Evolutionary conservation across 1,284 basidiomycete species (phyloP), one percentile per base, ranked within the genome.

Genomic region (Trametes polyzona): DNA sequence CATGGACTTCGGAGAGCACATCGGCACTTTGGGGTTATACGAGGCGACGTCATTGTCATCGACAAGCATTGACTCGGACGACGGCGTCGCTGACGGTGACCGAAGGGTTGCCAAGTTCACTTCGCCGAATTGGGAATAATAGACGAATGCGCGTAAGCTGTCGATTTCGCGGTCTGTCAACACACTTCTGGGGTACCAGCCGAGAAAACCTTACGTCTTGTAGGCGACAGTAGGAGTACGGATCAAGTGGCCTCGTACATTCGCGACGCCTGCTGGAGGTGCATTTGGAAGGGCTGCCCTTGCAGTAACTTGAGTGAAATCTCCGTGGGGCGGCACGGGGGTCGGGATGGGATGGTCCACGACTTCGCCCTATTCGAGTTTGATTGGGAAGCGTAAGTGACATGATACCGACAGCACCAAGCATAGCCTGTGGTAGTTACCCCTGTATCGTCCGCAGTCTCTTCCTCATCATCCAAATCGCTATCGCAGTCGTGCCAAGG

Each of bases 1-100:
- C 57, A 65, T 64, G 1, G 65, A 67, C 44, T 67, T 66, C 4
- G 63, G 61, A 0, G 65, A 66, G 27, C 63, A 61, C 3, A 40
- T 27, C 4, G 52, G 57, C 2, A 55, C 42, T 4, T 51, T 29
- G 19, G 39, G 19, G 1, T 39, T 35, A n/a, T 32, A 27, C 4
- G 21, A 29, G 8, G 11, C n/a, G 11, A 6, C 35, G 6, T 17
- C 3, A 4, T 19, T 17, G 2, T 10, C 35, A 4, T 19, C 4
- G n/a, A n/a, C n/a, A n/a, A n/a, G n/a, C n/a, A n/a, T 21, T 39
- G 30, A 35, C 24, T 12, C 50, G 26, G 11, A 3, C n/a, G 35
- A 17, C 12, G n/a, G 21, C n/a, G n/a, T 17, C 10, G 4, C 35
- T 16, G 8, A 16, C 35, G n/a, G 35, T 6, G 35, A 37, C 4